Base-by-base conservation (phyloP, 768 basidiomycete species). In the Suillus plorans region DNA sequence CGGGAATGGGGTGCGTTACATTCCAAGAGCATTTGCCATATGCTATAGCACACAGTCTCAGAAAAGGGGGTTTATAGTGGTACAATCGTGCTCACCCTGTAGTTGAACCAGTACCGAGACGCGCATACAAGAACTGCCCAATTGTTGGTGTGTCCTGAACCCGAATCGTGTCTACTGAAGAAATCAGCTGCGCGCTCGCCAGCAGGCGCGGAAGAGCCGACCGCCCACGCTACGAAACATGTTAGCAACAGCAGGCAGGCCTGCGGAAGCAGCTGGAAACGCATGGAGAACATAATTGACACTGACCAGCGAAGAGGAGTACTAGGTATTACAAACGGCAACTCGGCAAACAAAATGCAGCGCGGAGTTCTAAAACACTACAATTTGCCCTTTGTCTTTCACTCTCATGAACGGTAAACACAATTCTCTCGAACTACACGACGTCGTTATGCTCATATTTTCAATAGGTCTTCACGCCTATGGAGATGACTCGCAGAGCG, bases 91-190 rank as follows among this genome's bases (percentile, higher is more conserved):
- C 90, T 61, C 72, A 97, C 97, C 50, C 97, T 82, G 73, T 99
- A 99, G 74, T 99, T 99, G 83, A 99, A 99, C 96, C 96, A 98
- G 74, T 96, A 97, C 64, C 96, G 76, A 6, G 95, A 97, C 1
- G 97, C 85, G 70, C 92, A 96, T 5, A 99, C 96, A 42, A 99
- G 81, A 6, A 99, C 96, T 2, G 97, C 97, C 97, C 97, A 99
- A 75, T 99, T 99, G 73, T 99, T 99, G 7, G 97, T 97, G 73
- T 97, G 95, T 7, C 79, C 74, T 7, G 75, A 73, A 41, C 66
- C 67, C 5, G 71, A 72, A 13, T 72, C 77, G 76, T 81, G 78
- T 60, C 78, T 74, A 8, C 70, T 74, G 69, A 86, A 85, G 74
- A 87, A 86, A 41, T 82, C 76, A 42, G 75, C 72, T 37, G 82